phyloP scores from a whole-genome alignment of 1,139 yeast genomes.

The Lodderomyces elongisporus region DNA sequence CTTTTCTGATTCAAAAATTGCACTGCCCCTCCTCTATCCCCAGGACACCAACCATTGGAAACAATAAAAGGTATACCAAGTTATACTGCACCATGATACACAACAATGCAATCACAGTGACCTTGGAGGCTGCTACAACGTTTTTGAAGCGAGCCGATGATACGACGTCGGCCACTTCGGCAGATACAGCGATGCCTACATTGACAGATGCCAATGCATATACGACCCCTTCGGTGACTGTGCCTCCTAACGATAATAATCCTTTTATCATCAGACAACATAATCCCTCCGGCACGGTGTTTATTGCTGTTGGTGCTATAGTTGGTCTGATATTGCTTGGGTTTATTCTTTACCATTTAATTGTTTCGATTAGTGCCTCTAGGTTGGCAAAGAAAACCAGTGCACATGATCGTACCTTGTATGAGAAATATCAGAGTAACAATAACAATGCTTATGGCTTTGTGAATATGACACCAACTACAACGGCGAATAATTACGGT shows the following conservation, averaged over 20 bases:
- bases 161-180: conserved; percentile 7
- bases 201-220: conserved; percentile 17
- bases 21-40: too few species aligned
- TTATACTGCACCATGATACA: too few species aligned
- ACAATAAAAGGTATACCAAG: too few species aligned
- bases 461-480: conserved; percentile 16
- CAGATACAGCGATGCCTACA: conserved; percentile 13
- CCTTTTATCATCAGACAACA: conserved; percentile 54
- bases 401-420: conserved; percentile 28
- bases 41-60: too few species aligned
- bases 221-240: conserved; percentile 56
- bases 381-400: conserved; percentile 34
- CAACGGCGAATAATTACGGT: conserved; percentile 16
- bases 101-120: conserved; percentile 5
- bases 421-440: conserved; percentile 36
- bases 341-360: conserved; percentile 36
- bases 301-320: conserved; percentile 71
- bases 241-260: conserved; percentile 55
- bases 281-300: conserved; percentile 69
- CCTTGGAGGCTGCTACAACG: conserved; percentile 8
- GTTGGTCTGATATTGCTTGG: conserved; percentile 52
- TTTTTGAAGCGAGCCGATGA: conserved; percentile 10
- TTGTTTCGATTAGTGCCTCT: conserved; percentile 35
- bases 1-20: too few species aligned
- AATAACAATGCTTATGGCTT: conserved; percentile 34